phyloP scores from a whole-genome alignment of 2,329 filamentous ascomycete genomes.

The Xylariaceae sp. region DNA sequence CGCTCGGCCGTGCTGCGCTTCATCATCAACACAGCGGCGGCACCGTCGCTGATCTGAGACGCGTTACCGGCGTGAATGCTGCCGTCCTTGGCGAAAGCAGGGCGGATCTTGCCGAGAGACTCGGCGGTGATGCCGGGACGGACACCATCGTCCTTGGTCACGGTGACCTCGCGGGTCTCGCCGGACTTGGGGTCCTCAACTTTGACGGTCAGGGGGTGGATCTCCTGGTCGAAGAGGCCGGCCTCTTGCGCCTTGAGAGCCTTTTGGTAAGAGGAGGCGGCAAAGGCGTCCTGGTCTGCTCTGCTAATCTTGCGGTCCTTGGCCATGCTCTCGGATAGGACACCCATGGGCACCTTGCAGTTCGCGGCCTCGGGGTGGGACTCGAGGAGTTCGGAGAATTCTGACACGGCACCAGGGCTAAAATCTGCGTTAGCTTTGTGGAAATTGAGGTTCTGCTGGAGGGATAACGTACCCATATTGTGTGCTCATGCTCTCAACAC shows the following conservation, averaged over 20 bases:
- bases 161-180: constrained; percentile 76
- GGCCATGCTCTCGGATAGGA: constrained; percentile 91
- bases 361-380: constrained; percentile 75
- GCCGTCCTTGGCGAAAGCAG: constrained; percentile 87
- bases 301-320: constrained; percentile 72
- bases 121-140: constrained; percentile 80
- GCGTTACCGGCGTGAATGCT: constrained; percentile 96
- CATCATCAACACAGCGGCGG: constrained; percentile 93
- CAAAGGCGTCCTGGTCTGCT: constrained; percentile 80
- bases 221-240: constrained; percentile 92
- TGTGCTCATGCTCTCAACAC: constrained; percentile 91
- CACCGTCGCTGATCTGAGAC: constrained; percentile 87
- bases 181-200: constrained; percentile 87
- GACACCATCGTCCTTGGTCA: constrained; percentile 82
- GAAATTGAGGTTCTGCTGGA: neutral
- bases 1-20: constrained; percentile 83
- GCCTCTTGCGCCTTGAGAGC: constrained; percentile 76
- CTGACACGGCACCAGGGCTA: constrained; percentile 76
- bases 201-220: constrained; percentile 78
- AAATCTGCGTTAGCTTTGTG: constrained; percentile 4
- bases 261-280: constrained; percentile 88
- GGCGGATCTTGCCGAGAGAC: constrained; percentile 81
- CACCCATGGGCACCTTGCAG: constrained; percentile 97
- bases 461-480: constrained; percentile 69
- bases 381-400: constrained; percentile 88